Evolutionary conservation across 257 asterid genomes (phyloP).

Genomic region (Rubia yunnanensis): DNA sequence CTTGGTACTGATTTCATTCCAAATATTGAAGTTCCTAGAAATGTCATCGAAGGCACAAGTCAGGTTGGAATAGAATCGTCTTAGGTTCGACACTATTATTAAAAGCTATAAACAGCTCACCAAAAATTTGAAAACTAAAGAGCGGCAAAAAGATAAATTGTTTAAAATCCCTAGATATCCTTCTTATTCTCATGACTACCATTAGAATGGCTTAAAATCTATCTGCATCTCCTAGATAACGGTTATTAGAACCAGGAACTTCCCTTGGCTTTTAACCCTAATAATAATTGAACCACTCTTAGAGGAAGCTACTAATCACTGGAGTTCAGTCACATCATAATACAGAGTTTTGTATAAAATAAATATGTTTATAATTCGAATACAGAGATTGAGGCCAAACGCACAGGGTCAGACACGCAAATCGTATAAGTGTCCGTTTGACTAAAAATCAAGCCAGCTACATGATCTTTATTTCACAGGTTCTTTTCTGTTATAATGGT

Average conservation of each 20-base stretch:
- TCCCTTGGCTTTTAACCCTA: background rate
- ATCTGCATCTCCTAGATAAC: background rate
- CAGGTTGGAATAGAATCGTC: background rate
- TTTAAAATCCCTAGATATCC: background rate
- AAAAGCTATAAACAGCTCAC: background rate
- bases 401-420: background rate
- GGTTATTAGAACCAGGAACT: background rate
- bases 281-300: background rate
- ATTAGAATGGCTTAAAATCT: background rate
- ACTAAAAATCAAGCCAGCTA: background rate
- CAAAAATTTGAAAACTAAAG: background rate
- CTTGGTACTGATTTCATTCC: background rate
- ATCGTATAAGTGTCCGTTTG: background rate
- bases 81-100: background rate
- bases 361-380: background rate
- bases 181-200: background rate
- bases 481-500: background rate
- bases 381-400: background rate
- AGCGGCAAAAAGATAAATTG: background rate
- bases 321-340: background rate
- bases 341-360: background rate
- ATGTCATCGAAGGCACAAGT: background rate
- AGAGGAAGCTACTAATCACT: background rate
- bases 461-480: background rate
- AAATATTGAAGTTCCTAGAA: background rate